These are phyloP conservation scores for Cantharellus cinnabarinus DNA, from an alignment of 768 basidiomycete genomes.

Conservation along the genomic window DNA sequence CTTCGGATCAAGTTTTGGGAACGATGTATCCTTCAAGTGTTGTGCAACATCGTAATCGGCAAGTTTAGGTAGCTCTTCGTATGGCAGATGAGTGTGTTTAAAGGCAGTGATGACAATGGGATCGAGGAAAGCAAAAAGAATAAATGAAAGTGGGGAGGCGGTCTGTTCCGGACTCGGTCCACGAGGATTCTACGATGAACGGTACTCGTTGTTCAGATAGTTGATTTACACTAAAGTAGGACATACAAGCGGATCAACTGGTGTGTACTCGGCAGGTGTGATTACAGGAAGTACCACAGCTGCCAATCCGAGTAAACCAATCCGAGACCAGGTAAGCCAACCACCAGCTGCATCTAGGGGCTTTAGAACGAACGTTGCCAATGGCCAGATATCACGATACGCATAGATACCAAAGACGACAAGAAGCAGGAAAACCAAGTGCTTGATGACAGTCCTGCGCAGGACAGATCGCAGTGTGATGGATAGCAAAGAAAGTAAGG, in stretches of 20 bases:
- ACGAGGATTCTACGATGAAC: constrained; percentile 16
- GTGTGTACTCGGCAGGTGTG: constrained; percentile 35
- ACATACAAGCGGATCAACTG: constrained; percentile 32
- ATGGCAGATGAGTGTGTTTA: constrained; percentile 24
- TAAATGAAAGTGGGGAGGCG: constrained; percentile 24
- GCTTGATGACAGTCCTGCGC: constrained; percentile 22
- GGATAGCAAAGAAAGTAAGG: constrained; percentile 24
- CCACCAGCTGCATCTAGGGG: constrained; percentile 33
- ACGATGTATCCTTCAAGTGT: constrained; percentile 16
- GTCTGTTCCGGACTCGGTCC: constrained; percentile 28
- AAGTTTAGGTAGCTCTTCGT: constrained; percentile 24
- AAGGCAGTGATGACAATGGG: constrained; percentile 26
- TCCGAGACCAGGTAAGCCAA: constrained; percentile 31
- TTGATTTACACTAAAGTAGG: neutral
- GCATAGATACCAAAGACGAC: constrained; percentile 27
- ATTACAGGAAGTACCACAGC: constrained; percentile 32
- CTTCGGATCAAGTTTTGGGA: constrained; percentile 15
- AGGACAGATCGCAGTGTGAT: constrained; percentile 21
- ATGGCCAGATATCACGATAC: constrained; percentile 27
- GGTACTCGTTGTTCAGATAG: neutral
- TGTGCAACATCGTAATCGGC: constrained; percentile 24
- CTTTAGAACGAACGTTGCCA: constrained; percentile 30
- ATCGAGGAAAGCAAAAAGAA: constrained; percentile 36
- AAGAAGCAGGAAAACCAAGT: constrained; percentile 30
- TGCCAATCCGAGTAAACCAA: constrained; percentile 25